A percentile compares a stretch with the other conserved stretches of the same genome.
These are phyloP conservation scores for Punica granatum DNA, from an alignment of 345 rosid species.

Conservation along the genomic window DNA sequence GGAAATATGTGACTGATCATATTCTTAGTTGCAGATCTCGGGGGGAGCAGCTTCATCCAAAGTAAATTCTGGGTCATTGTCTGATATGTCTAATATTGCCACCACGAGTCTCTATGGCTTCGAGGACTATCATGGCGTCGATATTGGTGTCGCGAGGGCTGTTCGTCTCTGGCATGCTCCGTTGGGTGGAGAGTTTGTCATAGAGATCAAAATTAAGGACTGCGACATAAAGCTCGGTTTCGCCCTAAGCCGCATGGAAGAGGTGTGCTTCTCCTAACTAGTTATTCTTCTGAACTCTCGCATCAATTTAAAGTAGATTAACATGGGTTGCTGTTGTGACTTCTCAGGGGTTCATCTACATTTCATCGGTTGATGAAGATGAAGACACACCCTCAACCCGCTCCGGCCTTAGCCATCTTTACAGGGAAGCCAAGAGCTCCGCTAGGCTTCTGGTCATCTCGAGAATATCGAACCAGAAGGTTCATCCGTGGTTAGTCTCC, in stretches of 20 bases:
- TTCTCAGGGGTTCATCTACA: constrained; percentile 76
- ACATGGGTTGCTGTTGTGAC: not conserved
- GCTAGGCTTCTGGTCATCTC: constrained; percentile 63
- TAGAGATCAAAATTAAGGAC: constrained; percentile 63
- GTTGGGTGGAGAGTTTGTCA: constrained; percentile 46
- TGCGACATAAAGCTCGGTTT: constrained; percentile 75
- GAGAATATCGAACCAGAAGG: constrained; percentile 66
- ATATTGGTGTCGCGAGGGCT: constrained; percentile 88
- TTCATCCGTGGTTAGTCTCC: constrained; percentile 86
- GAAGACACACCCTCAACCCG: constrained; percentile 65
- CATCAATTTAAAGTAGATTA: not conserved
- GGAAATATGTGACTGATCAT: not conserved
- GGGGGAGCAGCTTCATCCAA: constrained; percentile 82
- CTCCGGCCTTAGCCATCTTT: constrained; percentile 57
- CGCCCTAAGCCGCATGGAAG: constrained; percentile 90
- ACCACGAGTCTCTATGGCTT: constrained; percentile 73
- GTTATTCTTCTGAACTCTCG: not conserved
- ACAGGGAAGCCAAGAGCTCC: constrained; percentile 49
- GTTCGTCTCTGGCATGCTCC: constrained; percentile 88
- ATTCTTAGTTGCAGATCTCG: constrained; percentile 40
- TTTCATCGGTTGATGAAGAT: constrained; percentile 62
- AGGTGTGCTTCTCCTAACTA: constrained; percentile 28
- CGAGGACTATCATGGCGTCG: constrained; percentile 93
- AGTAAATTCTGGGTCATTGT: constrained; percentile 61
- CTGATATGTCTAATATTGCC: constrained; percentile 62